Evolutionary conservation across 1,284 basidiomycete species (phyloP).

Genomic region (Ceratobasidium sp.): DNA sequence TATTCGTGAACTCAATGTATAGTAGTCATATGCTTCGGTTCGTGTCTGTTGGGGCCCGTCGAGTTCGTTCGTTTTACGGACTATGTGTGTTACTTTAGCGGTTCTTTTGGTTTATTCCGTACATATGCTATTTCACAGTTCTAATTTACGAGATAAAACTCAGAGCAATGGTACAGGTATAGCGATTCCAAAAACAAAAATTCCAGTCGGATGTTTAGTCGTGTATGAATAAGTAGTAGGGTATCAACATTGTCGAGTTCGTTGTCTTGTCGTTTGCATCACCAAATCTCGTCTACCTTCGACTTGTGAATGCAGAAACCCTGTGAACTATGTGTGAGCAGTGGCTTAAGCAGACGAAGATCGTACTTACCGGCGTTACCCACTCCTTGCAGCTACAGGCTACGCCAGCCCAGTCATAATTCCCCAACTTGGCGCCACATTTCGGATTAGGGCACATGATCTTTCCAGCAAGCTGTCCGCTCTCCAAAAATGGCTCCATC

Average conservation of each 20-base stretch:
- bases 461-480: constrained; percentile 85
- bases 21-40: constrained; percentile 2
- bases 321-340: constrained; percentile 58
- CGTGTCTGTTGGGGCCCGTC: neutral
- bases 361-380: constrained; percentile 83
- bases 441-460: constrained; percentile 91
- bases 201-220: neutral
- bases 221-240: neutral
- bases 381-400: constrained; percentile 92
- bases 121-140: neutral
- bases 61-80: constrained; percentile 17
- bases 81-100: constrained; percentile 22
- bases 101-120: neutral
- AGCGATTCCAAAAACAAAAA: neutral
- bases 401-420: constrained; percentile 96
- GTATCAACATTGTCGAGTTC: no score
- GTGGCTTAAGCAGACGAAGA: neutral
- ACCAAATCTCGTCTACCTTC: constrained; percentile 87
- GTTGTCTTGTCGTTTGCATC: constrained; percentile 7
- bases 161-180: neutral
- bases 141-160: constrained; percentile 10
- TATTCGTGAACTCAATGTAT: constrained; percentile 26
- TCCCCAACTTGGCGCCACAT: constrained; percentile 91
- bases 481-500: constrained; percentile 87
- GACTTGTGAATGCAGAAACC: constrained; percentile 91